Evolutionary conservation across 1,284 basidiomycete genomes (phyloP).

Genomic region (Boletellus deceptivus): DNA sequence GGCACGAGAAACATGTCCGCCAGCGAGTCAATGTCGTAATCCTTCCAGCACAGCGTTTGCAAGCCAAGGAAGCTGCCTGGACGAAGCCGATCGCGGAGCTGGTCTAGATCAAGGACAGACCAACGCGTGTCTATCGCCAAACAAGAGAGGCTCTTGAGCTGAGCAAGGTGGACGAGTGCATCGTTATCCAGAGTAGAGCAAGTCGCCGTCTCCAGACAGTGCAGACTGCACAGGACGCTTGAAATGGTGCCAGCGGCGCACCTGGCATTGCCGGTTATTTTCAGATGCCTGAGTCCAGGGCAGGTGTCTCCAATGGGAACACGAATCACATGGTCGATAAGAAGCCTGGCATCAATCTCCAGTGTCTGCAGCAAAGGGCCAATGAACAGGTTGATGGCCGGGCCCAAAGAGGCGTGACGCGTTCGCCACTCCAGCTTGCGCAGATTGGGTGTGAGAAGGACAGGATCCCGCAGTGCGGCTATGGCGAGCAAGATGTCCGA

Average conservation of each 20-base stretch:
- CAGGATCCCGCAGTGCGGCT: constrained; percentile 14
- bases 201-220: constrained; percentile 10
- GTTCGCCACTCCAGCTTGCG: constrained; percentile 20
- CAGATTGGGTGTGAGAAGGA: constrained; percentile 25
- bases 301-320: constrained; percentile 17
- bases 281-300: constrained; percentile 18
- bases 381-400: constrained; percentile 23
- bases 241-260: constrained; percentile 16
- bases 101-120: constrained; percentile 16
- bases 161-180: constrained; percentile 23
- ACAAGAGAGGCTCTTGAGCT: constrained; percentile 18
- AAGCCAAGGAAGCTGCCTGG: constrained; percentile 13
- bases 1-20: constrained; percentile 22
- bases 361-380: constrained; percentile 21
- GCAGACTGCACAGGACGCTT: constrained; percentile 13
- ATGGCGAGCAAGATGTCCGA: constrained; percentile 17
- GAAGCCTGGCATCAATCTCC: constrained; percentile 23
- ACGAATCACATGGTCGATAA: constrained; percentile 8
- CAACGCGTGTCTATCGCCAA: constrained; percentile 24
- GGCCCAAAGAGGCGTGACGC: neutral
- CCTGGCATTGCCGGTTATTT: constrained; percentile 23
- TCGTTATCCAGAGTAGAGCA: constrained; percentile 25
- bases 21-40: constrained; percentile 17
- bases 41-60: constrained; percentile 24
- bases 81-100: constrained; percentile 11